These are phyloP conservation scores for Quercus dentata DNA, from an alignment of 306 rosid genomes.

Conservation along the genomic window DNA sequence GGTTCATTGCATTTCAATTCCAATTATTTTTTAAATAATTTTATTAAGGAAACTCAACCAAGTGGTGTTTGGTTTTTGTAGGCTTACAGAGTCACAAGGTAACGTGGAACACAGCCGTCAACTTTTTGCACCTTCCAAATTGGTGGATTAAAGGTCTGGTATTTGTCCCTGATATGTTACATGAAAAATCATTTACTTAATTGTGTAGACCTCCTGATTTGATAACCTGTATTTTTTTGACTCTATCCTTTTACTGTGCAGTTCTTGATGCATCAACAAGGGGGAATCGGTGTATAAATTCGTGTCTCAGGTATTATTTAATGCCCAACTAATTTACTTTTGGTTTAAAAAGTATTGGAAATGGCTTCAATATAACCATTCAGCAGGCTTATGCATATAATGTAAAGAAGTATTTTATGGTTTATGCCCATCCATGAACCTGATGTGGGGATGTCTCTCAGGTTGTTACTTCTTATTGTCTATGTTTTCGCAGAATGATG, in stretches of 20 bases:
- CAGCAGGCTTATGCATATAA: background rate
- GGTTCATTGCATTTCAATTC: too few species aligned
- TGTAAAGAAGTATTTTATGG: background rate
- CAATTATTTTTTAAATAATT: background rate
- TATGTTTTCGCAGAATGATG: background rate
- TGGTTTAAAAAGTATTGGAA: background rate
- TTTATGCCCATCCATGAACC: background rate
- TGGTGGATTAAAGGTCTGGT: background rate
- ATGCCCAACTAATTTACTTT: background rate
- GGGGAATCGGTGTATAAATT: conserved; percentile 81
- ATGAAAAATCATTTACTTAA: background rate
- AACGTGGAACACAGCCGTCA: background rate
- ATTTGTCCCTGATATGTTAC: background rate
- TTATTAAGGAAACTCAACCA: background rate
- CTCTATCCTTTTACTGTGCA: conserved; percentile 24
- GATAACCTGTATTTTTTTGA: background rate
- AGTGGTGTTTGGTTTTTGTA: conserved; percentile 9
- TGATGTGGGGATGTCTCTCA: background rate
- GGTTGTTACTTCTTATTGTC: background rate
- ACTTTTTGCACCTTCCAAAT: background rate
- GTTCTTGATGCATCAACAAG: conserved; percentile 83
- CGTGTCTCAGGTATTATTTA: conserved; percentile 66
- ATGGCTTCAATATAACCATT: background rate
- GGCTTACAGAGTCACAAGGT: conserved; percentile 44
- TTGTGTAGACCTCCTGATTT: background rate